Base-by-base conservation (phyloP, 2,329 filamentous ascomycete genomes). In the Hymenoscyphus scutula region DNA sequence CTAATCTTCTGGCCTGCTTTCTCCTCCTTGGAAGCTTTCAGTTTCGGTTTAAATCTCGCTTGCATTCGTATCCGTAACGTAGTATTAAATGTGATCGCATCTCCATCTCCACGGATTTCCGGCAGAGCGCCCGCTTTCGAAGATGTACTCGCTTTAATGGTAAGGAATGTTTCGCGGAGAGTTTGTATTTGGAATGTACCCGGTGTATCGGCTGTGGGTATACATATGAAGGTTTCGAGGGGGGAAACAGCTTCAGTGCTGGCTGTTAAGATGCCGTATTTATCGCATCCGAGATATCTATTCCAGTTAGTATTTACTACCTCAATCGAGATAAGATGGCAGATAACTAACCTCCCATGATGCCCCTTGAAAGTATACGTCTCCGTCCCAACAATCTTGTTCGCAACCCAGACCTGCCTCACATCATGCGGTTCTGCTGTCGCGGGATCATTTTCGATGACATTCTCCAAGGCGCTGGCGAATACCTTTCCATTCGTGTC, bases 361-460 rank as follows among this genome's bases (percentile, higher is more conserved):
- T 94, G 90, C 0, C 92, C 91, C 77, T 97, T 97, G 76, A 99
- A 90, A 62, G 90, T 89, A 69, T 91, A 89, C 37, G 84, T 82
- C 67, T 96, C 91, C 1, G 90, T 94, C 3, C 94, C 94, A 0
- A 89, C 85, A 13, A 97, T 88, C 68, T 84, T 85, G 70, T 90
- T 96, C 64, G 91, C 92, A 67, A 98, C 86, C 91, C 94, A 99
- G 17, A 99, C 95, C 79, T 97, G 93, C 64, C 94, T 83, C 64
- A 98, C 93, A 75, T 98, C 93, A 76, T 97, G 93, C 57, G 95
- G 95, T 77, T 99, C 95, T 8, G 94, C 92, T 5, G 87, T 97
- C n/a, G 82, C 76, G 2, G 91, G 84, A 73, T 96, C 89, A 29
- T 82, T 87, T 62, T 97, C 93, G 64, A 97, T 84, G 38, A 97